Percentiles rank a stretch among this genome's conserved stretches.
These are phyloP conservation scores for Trichoderma polysporum DNA, from an alignment of 2,329 filamentous ascomycete genomes.

Conservation along the genomic window DNA sequence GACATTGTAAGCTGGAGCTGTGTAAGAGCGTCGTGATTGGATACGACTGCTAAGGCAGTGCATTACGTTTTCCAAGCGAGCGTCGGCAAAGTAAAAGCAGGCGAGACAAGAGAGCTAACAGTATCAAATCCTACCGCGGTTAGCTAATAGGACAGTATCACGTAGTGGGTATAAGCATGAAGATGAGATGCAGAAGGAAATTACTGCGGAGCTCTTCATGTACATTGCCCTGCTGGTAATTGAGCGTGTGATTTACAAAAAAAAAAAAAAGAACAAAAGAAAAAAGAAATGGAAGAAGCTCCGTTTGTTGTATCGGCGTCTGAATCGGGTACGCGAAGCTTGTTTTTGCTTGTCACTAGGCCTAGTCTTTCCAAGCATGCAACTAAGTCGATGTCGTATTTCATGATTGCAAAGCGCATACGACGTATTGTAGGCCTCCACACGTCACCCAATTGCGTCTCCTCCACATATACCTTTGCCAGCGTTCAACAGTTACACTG, in stretches of 20 bases:
- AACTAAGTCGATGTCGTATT: not conserved
- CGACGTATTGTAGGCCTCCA: not conserved
- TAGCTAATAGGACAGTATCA: too few relatives aligned
- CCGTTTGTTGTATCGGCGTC: too few relatives aligned
- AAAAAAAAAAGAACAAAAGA: not conserved
- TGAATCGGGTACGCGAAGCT: too few relatives aligned
- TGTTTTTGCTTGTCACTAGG: too few relatives aligned
- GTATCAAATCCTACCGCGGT: too few relatives aligned
- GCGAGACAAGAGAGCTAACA: not conserved
- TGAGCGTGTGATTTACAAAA: not conserved
- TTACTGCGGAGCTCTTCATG: not conserved
- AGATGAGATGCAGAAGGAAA: not conserved
- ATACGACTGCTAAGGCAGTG: not conserved
- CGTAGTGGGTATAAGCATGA: not conserved
- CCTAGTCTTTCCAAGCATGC: too few relatives aligned
- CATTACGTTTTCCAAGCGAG: not conserved
- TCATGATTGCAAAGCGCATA: too few relatives aligned
- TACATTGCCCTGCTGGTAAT: not conserved
- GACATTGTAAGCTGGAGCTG: too few relatives aligned
- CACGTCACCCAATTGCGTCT: constrained; percentile 16
- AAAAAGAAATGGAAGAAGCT: too few relatives aligned
- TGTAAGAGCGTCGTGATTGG: not conserved
- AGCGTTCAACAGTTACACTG: not conserved
- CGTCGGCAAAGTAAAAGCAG: too few relatives aligned
- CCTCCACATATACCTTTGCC: not conserved